Conservation (phyloP, 495 filamentous ascomycete species). For the Platismatia glauca region DNA sequence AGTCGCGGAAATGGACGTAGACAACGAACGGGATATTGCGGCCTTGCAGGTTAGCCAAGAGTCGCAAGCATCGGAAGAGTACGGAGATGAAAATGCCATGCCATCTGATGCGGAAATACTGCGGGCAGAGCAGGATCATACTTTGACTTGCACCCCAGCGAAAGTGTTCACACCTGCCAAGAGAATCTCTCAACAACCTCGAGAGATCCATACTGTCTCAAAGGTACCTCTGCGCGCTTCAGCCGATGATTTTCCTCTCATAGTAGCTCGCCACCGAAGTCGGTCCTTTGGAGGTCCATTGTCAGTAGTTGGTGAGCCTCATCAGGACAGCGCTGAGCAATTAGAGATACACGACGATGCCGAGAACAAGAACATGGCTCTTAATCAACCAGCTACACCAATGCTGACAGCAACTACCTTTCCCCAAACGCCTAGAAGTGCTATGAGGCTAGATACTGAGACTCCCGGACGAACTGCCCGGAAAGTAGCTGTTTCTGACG, state of each 20-base stretch:
- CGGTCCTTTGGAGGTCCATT: slow-evolving; percentile 34
- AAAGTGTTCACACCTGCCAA: slow-evolving; percentile 34
- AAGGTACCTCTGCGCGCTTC: slow-evolving; percentile 69
- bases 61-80: slow-evolving; percentile 53
- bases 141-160: slow-evolving; percentile 25
- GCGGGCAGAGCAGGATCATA: slow-evolving; percentile 17
- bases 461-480: slow-evolving; percentile 49
- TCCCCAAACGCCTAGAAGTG: slow-evolving; percentile 23
- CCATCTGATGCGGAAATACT: slow-evolving; percentile 44
- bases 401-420: slow-evolving; percentile 9
- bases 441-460: slow-evolving; percentile 40
- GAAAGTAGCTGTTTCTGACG: slow-evolving; percentile 38
- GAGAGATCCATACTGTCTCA: slow-evolving; percentile 58
- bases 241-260: slow-evolving; percentile 51
- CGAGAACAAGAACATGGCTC: slow-evolving; percentile 23
- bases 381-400: slow-evolving; percentile 15
- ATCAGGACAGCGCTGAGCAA: not conserved
- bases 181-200: slow-evolving; percentile 19
- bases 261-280: slow-evolving; percentile 48
- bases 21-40: slow-evolving; percentile 33
- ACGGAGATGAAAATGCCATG: slow-evolving; percentile 52
- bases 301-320: slow-evolving; percentile 17
- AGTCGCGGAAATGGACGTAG: slow-evolving; percentile 12
- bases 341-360: slow-evolving; percentile 13
- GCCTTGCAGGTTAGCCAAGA: slow-evolving; percentile 19